Evolutionary conservation across 805 yeast genomes (phyloP).

Genomic region (Candida ortonii): DNA sequence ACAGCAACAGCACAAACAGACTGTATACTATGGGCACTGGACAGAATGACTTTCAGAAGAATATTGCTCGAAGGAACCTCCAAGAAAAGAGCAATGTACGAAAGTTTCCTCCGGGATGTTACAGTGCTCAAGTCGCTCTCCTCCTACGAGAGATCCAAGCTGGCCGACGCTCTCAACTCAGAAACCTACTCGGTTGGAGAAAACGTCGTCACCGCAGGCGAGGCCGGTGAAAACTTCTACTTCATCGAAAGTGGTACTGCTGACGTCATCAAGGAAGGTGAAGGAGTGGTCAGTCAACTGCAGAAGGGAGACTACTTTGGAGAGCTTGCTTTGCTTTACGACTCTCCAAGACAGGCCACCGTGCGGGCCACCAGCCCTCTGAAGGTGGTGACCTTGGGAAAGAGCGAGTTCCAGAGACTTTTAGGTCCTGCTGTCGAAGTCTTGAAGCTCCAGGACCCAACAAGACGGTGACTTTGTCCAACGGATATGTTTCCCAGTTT

Average conservation of each 20-base stretch:
- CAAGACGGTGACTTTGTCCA: constrained; percentile 30
- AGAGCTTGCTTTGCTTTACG: constrained; percentile 89
- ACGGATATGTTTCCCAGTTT: not conserved
- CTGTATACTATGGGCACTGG: constrained; percentile 85
- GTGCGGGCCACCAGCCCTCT: constrained; percentile 73
- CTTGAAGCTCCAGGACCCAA: constrained; percentile 83
- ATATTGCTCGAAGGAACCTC: constrained; percentile 88
- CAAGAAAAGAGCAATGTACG: constrained; percentile 87
- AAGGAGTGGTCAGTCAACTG: constrained; percentile 59
- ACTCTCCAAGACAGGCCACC: constrained; percentile 91
- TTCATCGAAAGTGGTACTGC: constrained; percentile 81
- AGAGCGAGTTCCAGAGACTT: constrained; percentile 89
- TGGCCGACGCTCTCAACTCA: constrained; percentile 92
- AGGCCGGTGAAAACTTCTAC: constrained; percentile 72
- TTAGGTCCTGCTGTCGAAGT: constrained; percentile 93
- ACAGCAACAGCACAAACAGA: constrained; percentile 76
- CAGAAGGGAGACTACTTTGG: constrained; percentile 92
- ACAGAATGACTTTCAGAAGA: constrained; percentile 87
- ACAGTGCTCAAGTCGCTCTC: constrained; percentile 74
- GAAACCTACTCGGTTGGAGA: constrained; percentile 69
- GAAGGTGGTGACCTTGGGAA: constrained; percentile 88
- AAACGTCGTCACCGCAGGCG: constrained; percentile 82
- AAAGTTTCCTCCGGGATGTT: constrained; percentile 80
- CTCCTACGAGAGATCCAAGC: constrained; percentile 78
- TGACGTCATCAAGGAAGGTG: constrained; percentile 59